Base-by-base conservation (phyloP, 2,329 filamentous ascomycete species). In the Apiospora rasikravindrae region DNA sequence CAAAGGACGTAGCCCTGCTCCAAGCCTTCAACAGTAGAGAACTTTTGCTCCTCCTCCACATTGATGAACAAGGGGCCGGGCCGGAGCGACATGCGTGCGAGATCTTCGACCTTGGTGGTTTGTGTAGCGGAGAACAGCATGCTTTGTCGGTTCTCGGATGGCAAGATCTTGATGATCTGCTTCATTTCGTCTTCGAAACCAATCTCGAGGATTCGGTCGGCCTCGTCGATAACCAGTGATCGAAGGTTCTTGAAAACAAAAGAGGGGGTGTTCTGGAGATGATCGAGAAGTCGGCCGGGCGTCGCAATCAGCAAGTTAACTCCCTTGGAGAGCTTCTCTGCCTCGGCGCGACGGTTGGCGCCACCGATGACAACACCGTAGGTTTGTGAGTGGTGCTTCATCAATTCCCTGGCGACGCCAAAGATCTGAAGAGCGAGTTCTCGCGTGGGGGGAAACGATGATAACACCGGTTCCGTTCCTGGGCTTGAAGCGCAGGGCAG, bases 141-240 rank as follows among this genome's bases (percentile, higher is more conserved):
- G 11, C 44, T 64, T 13, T 98, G 96, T 73, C 96, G 88, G 76
- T 95, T 90, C 72, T 97, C 92, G 76, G 92, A 93, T 67, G 95
- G 94, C 24, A 98, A 86, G 71, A 98, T 96, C 87, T 97, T 97
- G 83, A 98, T 92, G 77, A 99, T 98, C 82, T 97, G 93, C 75
- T 94, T 89, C 93, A 99, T 98, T 85, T 99, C 96, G 80, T 98
- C 96, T 83, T 99, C 96, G 87, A 99, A 99, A 78, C 96, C 96
- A 74, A 98, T 94, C 84, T 99, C 96, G 64, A 99, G 86, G 74
- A 99, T 98, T 67, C 96, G 92, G 81, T 99, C 96, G 24, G 96
- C 96, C 84, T 99, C 96, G 78, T 99, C 96, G 76, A 98, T 98
- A 76, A 99, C 90, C 47, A 99, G 87, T 1, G 94, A 93, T 82